phyloP scores from a whole-genome alignment of 805 yeast genomes.

The Starmerella powellii region DNA sequence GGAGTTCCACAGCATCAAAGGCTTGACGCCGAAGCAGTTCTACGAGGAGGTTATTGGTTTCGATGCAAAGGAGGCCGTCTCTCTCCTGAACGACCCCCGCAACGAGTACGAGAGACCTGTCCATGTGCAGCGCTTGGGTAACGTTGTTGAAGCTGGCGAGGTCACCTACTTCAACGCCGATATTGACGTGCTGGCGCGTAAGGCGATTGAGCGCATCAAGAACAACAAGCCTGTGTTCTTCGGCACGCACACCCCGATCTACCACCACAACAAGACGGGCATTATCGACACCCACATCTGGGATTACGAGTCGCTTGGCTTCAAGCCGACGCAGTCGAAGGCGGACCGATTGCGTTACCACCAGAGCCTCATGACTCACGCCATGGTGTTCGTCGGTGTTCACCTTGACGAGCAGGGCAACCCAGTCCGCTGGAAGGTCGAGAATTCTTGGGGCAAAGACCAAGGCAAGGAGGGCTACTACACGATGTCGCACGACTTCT shows the following conservation, averaged over 20 bases:
- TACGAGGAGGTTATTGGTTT: constrained; percentile 43
- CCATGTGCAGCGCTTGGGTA: constrained; percentile 63
- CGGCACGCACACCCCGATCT: constrained; percentile 82
- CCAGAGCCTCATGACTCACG: constrained; percentile 77
- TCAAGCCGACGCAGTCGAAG: constrained; percentile 43
- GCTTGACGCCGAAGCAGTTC: constrained; percentile 53
- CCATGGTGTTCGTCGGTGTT: constrained; percentile 75
- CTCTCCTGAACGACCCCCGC: constrained; percentile 74
- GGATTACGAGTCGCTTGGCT: constrained; percentile 43
- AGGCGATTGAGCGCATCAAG: constrained; percentile 57
- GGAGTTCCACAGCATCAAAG: constrained; percentile 32
- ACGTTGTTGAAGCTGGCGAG: constrained; percentile 55
- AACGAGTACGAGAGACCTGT: constrained; percentile 51
- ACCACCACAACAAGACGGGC: constrained; percentile 50
- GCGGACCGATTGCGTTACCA: constrained; percentile 58
- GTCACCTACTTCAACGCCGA: constrained; percentile 62
- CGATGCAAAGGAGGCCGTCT: constrained; percentile 43
- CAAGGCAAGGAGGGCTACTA: constrained; percentile 57
- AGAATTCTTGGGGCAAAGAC: constrained; percentile 67
- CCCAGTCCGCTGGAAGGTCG: constrained; percentile 60
- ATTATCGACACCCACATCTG: constrained; percentile 60
- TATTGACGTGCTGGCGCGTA: constrained; percentile 43
- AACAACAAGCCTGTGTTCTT: constrained; percentile 72
- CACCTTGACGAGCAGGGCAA: constrained; percentile 52
- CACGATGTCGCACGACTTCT: constrained; percentile 61